Base-by-base conservation (phyloP, 2,329 filamentous ascomycete species). In the Aspergillus alliaceus region DNA sequence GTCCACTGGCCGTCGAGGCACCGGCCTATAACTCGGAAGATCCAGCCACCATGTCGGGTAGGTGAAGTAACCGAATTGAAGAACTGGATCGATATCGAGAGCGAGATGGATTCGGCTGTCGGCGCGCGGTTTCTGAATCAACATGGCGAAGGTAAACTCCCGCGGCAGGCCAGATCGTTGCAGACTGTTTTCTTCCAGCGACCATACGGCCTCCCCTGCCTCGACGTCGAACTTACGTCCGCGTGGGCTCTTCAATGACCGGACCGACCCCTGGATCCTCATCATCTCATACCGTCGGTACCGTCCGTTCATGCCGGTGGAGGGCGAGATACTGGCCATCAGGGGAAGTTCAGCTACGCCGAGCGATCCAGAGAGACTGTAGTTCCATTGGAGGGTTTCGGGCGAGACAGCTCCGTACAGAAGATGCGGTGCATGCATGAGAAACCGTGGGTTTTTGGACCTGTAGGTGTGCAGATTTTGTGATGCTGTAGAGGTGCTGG, bases 71-170 rank as follows among this genome's bases (percentile, higher is more conserved):
- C 75, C 75, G 5, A 69, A 63, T 48, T 75, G 72, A 11, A 81
- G 67, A 2, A 75, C 69, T 0, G 79, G 76, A 15, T 79, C 72
- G 25, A 81, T 72, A 15, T 80, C 74, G 9, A 81, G 66, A 2
- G 68, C 71, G 53, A 81, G 67, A 1, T 58, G 54, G 11, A 80
- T 62, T 5, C 72, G 70, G 56, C 73, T 75, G 24, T 75, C 66
- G n/a, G 72, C 65, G 7, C 72, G 64, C 6, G 76, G 77, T 56
- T 80, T 80, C 51, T 79, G 74, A 9, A 82, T 68, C 6, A 82
- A 65, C 69, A 82, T 74, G 15, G 80, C 79, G 61, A 82, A 82
- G 2, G 80, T 81, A 50, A 82, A 81, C 56, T 82, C 80, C 8
- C 80, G 73, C 9, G 80, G 80, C 4, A 82, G 65, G 2, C 80